Conservation (phyloP, 2,329 filamentous ascomycete genomes). For the Cercospora zeina region DNA sequence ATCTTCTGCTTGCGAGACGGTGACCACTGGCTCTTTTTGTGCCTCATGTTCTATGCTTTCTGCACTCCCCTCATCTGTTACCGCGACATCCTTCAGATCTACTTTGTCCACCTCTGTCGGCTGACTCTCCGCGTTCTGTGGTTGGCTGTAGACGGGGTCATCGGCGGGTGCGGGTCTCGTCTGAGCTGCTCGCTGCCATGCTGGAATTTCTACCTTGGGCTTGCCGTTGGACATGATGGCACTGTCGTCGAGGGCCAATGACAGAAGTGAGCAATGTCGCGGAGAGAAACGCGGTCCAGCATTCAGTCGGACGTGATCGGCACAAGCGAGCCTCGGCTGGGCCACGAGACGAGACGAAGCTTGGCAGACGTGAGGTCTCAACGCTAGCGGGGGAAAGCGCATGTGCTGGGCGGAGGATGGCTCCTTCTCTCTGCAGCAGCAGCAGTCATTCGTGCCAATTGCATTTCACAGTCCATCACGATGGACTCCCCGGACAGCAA, state of each 20-base stretch:
- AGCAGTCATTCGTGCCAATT: slow-evolving; percentile 13
- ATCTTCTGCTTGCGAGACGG: not conserved
- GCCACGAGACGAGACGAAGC: slow-evolving; percentile 5
- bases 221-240: slow-evolving; percentile 34
- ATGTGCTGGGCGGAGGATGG: slow-evolving; percentile 13
- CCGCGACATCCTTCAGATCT: slow-evolving; percentile 9
- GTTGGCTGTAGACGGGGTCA: slow-evolving; percentile 28
- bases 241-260: not conserved
- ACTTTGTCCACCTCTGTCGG: slow-evolving; percentile 8
- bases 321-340: slow-evolving; percentile 6
- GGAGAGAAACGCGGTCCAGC: not conserved
- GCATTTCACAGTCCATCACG: slow-evolving; percentile 3
- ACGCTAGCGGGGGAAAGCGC: slow-evolving; percentile 2
- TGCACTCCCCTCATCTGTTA: slow-evolving; percentile 4
- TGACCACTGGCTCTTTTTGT: slow-evolving; percentile 6
- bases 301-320: not conserved
- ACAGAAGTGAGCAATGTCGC: not conserved
- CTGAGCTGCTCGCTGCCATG: slow-evolving; percentile 39
- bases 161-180: slow-evolving; percentile 22
- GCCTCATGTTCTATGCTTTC: slow-evolving; percentile 1
- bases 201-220: slow-evolving; percentile 37
- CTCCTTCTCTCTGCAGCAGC: slow-evolving; percentile 14
- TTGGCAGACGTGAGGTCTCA: not conserved
- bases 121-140: slow-evolving; percentile 18
- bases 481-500: slow-evolving; percentile 31